Evolutionary conservation across 2,329 filamentous ascomycete genomes (phyloP).

Genomic region (Lachnellula suecica): DNA sequence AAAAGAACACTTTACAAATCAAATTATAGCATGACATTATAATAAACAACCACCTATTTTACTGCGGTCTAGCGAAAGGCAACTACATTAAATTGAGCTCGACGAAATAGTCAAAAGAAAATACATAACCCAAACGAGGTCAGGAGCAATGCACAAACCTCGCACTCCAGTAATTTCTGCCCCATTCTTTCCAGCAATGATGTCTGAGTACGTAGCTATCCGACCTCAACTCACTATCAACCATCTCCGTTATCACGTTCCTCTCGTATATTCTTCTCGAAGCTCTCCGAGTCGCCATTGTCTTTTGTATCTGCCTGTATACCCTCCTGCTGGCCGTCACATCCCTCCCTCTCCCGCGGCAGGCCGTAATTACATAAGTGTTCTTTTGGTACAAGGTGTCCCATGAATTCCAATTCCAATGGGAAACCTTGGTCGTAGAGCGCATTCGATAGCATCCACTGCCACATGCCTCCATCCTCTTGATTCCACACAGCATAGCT

Average conservation of each 20-base stretch:
- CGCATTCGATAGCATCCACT: slow-evolving; percentile 11
- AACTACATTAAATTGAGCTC: background rate
- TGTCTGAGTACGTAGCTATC: background rate
- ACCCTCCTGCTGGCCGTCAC: background rate
- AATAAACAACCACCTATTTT: background rate
- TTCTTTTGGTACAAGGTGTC: background rate
- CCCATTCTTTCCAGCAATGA: background rate
- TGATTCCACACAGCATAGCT: background rate
- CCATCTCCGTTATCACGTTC: background rate
- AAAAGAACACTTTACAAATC: background rate
- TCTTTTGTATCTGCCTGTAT: background rate
- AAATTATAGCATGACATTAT: background rate
- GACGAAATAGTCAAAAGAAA: background rate
- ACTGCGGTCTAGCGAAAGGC: background rate
- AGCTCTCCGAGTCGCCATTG: background rate
- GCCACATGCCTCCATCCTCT: background rate
- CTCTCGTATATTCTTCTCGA: background rate
- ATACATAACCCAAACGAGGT: background rate
- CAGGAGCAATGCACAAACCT: background rate
- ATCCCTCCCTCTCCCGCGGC: background rate
- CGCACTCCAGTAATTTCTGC: background rate
- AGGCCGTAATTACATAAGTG: background rate
- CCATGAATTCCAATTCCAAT: slow-evolving; percentile 4
- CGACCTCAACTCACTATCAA: background rate
- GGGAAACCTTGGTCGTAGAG: slow-evolving; percentile 2